Conservation (phyloP, 1,284 basidiomycete genomes). For the Pseudozyma pruni region DNA sequence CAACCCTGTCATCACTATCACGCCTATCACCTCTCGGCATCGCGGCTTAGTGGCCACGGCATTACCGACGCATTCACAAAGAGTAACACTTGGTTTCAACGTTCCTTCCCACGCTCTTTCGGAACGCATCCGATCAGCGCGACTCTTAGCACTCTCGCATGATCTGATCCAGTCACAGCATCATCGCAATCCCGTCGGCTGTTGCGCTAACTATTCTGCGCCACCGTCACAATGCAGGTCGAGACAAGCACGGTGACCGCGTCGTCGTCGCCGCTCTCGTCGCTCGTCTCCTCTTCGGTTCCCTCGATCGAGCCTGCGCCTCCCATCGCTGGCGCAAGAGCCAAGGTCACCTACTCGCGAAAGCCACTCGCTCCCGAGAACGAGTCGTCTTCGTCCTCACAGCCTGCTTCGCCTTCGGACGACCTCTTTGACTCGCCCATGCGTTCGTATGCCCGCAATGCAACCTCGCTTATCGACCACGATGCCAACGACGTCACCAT, state of each 20-base stretch:
- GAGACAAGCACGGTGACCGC: conserved; percentile 8
- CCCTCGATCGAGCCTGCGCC: conserved; percentile 32
- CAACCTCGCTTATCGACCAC: conserved; percentile 3
- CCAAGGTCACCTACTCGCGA: conserved; percentile 42
- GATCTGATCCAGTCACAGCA: conserved; percentile 1
- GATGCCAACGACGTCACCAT: conserved; percentile 17
- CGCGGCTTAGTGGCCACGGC: too few species aligned
- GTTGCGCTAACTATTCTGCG: not conserved
- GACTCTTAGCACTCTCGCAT: not conserved
- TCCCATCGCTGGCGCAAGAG: conserved; percentile 10
- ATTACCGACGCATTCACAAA: too few species aligned
- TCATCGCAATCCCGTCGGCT: conserved; percentile 2
- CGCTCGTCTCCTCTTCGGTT: conserved; percentile 35
- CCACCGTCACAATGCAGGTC: conserved; percentile 26
- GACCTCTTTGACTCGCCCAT: conserved; percentile 38
- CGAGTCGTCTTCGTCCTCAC: conserved; percentile 26
- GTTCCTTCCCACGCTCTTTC: not conserved
- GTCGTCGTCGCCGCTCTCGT: conserved; percentile 34
- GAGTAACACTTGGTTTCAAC: not conserved
- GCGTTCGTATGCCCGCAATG: conserved; percentile 26
- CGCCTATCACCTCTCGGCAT: not conserved
- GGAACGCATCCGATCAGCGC: not conserved
- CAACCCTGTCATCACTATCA: not conserved
- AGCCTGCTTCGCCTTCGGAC: conserved; percentile 25
- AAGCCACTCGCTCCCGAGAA: conserved; percentile 15